phyloP scores from a whole-genome alignment of 2,329 filamentous ascomycete species.

The Exutisphaerella laricina region DNA sequence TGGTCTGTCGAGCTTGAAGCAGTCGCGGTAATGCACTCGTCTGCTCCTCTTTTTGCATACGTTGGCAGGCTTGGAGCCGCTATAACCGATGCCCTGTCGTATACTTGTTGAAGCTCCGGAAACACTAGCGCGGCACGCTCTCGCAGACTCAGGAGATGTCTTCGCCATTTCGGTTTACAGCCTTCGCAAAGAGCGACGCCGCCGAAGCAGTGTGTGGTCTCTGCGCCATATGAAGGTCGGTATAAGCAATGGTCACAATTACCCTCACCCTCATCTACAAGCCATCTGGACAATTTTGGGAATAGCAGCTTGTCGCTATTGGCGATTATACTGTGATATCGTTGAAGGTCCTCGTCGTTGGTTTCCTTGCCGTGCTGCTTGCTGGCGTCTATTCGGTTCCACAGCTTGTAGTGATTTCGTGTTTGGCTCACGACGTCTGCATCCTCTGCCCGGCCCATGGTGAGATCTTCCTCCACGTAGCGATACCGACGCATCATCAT shows the following conservation, averaged over 20 bases:
- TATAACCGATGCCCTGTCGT: too few species aligned
- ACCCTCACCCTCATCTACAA: slow-evolving; percentile 7
- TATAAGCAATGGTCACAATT: background rate
- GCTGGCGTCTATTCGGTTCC: slow-evolving; percentile 26
- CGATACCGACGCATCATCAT: slow-evolving; percentile 35
- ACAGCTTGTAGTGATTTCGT: slow-evolving; percentile 31
- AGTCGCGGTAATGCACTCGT: too few species aligned
- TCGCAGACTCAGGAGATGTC: background rate
- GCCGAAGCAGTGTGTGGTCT: background rate
- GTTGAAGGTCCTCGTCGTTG: too few species aligned
- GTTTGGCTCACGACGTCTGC: slow-evolving; percentile 23
- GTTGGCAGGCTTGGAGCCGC: too few species aligned
- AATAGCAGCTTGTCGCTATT: slow-evolving; percentile 8
- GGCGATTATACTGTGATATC: slow-evolving; percentile 7
- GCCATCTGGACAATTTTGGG: too few species aligned
- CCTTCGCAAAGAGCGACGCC: background rate
- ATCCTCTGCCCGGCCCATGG: slow-evolving; percentile 28
- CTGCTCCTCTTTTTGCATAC: too few species aligned
- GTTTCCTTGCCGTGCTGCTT: background rate
- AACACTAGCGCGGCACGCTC: background rate
- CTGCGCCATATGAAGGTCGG: background rate
- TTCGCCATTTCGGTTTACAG: background rate
- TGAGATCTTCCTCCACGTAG: slow-evolving; percentile 33
- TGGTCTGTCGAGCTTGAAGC: too few species aligned
- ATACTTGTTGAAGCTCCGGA: too few species aligned